These are phyloP conservation scores for Phytophthora cryptogea DNA, from an alignment of 352 stramenopile genomes.

Conservation along the genomic window DNA sequence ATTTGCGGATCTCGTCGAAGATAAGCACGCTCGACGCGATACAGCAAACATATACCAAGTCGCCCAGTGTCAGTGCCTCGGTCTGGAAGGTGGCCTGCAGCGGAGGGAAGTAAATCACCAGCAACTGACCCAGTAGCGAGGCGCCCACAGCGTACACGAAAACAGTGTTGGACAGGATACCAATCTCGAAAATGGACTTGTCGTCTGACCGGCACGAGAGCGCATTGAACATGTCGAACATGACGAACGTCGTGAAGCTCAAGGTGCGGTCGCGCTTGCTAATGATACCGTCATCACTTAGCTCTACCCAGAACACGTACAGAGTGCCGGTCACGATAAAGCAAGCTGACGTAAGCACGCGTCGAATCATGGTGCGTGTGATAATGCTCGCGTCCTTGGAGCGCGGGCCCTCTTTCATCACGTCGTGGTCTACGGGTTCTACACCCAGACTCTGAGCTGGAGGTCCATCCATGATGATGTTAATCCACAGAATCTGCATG, in stretches of 20 bases:
- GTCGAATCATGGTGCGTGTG: slow-evolving; percentile 68
- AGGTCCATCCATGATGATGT: slow-evolving; percentile 97
- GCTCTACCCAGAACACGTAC: slow-evolving; percentile 87
- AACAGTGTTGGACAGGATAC: slow-evolving; percentile 91
- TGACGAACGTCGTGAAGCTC: slow-evolving; percentile 99
- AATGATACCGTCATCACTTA: slow-evolving; percentile 88
- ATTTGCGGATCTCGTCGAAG: slow-evolving; percentile 95
- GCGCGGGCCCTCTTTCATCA: slow-evolving; percentile 87
- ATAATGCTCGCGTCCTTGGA: slow-evolving; percentile 81
- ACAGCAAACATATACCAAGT: slow-evolving; percentile 93
- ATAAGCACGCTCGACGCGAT: slow-evolving; percentile 94
- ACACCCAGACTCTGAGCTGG: slow-evolving; percentile 86
- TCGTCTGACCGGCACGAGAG: slow-evolving; percentile 95
- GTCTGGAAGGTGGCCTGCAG: slow-evolving; percentile 98
- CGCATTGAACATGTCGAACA: slow-evolving; percentile 99
- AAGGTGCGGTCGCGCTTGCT: slow-evolving; percentile 96
- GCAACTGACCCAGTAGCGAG: slow-evolving; percentile 93
- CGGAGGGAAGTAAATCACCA: slow-evolving; percentile 96
- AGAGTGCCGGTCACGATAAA: slow-evolving; percentile 83
- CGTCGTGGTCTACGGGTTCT: slow-evolving; percentile 83
- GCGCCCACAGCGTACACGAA: slow-evolving; percentile 94
- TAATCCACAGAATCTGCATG: slow-evolving; percentile 98
- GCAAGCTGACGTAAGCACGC: slow-evolving; percentile 67
- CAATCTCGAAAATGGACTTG: slow-evolving; percentile 94
- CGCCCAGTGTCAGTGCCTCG: slow-evolving; percentile 90